Percentiles rank a stretch among this genome's conserved stretches.
Conservation (phyloP, 2,329 filamentous ascomycete genomes). For the Claviceps sorghi region DNA sequence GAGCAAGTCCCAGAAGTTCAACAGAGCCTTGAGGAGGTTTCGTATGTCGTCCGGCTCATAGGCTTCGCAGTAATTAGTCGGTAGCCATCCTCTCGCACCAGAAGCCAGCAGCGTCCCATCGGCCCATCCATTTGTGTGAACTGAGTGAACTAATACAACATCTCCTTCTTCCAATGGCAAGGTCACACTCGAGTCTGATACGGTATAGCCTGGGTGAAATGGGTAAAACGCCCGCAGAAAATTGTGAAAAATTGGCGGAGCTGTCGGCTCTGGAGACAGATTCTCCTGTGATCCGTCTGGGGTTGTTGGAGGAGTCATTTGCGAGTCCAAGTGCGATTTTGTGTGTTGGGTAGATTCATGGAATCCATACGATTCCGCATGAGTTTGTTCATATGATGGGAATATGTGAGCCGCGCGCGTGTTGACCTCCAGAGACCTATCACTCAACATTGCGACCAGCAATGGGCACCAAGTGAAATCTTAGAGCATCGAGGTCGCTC, state of each 20-base stretch:
- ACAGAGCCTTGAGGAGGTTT: constrained; percentile 68
- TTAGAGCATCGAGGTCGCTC: constrained; percentile 16
- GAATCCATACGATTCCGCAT: constrained; percentile 16
- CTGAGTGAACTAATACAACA: constrained; percentile 84
- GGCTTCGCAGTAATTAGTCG: constrained; percentile 93
- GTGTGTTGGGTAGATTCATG: constrained; percentile 18
- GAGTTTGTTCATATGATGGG: constrained; percentile 29
- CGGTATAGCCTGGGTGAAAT: constrained; percentile 65
- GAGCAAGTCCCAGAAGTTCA: constrained; percentile 86
- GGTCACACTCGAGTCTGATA: constrained; percentile 76
- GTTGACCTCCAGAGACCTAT: constrained; percentile 38
- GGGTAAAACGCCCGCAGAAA: constrained; percentile 90
- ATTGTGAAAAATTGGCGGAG: constrained; percentile 69
- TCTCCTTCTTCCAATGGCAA: constrained; percentile 81
- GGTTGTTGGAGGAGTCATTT: constrained; percentile 66
- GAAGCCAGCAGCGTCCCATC: constrained; percentile 82
- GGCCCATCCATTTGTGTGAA: constrained; percentile 97
- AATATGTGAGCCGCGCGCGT: constrained; percentile 46
- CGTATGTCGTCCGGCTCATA: constrained; percentile 84
- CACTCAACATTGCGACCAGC: constrained; percentile 23
- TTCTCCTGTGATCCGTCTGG: constrained; percentile 54
- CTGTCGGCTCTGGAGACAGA: constrained; percentile 26
- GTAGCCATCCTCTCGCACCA: constrained; percentile 83
- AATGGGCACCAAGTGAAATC: constrained; percentile 12
- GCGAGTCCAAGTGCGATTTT: constrained; percentile 33